Evolutionary conservation across 495 filamentous ascomycete genomes (phyloP).

Genomic region (Collariella sp.): DNA sequence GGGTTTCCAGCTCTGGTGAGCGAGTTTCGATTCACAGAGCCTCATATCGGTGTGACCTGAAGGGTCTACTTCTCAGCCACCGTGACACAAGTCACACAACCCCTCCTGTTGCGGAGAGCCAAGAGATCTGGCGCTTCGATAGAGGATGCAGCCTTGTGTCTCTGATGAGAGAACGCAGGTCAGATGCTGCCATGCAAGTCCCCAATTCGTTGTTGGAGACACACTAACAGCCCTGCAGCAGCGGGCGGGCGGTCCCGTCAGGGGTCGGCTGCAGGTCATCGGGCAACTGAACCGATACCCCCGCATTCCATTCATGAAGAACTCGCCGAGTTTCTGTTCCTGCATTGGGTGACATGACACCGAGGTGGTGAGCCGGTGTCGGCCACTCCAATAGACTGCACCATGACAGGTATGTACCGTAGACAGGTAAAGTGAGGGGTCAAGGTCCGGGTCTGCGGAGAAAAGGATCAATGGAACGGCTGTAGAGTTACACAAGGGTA

Average conservation of each 20-base stretch:
- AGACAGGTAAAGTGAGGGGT: background rate
- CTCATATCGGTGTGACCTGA: background rate
- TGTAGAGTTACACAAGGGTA: background rate
- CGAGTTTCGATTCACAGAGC: constrained; percentile 2
- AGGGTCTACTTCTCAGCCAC: background rate
- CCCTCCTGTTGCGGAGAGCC: background rate
- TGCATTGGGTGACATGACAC: background rate
- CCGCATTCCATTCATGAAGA: background rate
- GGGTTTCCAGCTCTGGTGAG: background rate
- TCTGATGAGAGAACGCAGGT: background rate
- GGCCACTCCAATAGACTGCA: background rate
- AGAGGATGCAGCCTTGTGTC: constrained; percentile 2
- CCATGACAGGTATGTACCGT: background rate
- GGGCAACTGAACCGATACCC: background rate
- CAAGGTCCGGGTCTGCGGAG: background rate
- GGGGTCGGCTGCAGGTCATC: background rate
- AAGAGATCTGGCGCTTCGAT: background rate
- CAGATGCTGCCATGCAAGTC: background rate
- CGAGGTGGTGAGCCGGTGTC: background rate
- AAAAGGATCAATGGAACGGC: background rate
- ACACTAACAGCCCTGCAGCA: background rate
- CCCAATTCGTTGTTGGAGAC: background rate
- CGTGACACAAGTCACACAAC: background rate
- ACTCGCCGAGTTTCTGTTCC: constrained; percentile 1
- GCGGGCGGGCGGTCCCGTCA: background rate